Conservation (phyloP, 306 rosid species). For the Vigna nakashimae region DNA sequence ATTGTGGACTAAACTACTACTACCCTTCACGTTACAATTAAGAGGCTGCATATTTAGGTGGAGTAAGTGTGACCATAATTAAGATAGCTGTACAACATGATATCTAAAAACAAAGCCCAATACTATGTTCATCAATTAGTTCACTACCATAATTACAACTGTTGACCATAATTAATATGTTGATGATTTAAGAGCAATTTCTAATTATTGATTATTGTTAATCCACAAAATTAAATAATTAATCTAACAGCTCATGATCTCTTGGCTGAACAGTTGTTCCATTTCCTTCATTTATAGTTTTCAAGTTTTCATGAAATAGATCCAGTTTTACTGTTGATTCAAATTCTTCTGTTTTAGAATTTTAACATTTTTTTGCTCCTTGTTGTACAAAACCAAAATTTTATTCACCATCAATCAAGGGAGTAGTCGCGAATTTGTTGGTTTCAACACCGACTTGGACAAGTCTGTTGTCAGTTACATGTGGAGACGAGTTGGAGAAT, state of each 20-base stretch:
- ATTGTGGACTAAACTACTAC: too few species aligned
- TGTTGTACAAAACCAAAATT: conserved; percentile 26
- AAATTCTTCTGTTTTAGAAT: conserved; percentile 26
- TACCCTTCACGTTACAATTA: too few species aligned
- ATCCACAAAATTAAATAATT: neutral
- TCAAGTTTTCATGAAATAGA: conserved; percentile 4
- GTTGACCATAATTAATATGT: neutral
- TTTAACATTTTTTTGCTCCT: conserved; percentile 3
- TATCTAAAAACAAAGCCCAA: neutral
- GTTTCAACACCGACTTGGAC: conserved; percentile 74
- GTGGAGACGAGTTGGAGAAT: conserved; percentile 80
- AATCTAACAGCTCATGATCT: neutral
- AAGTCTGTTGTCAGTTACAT: conserved; percentile 67
- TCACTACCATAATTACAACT: neutral
- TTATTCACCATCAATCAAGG: conserved; percentile 53
- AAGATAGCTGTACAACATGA: too few species aligned
- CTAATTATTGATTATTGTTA: neutral
- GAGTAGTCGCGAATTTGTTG: conserved; percentile 90
- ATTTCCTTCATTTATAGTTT: neutral
- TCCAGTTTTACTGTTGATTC: conserved; percentile 24
- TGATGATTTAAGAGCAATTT: neutral
- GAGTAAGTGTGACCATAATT: too few species aligned
- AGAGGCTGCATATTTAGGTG: too few species aligned
- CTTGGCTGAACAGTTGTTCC: conserved; percentile 13
- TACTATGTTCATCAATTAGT: neutral